phyloP scores from a whole-genome alignment of 192 early-diverging fungal species.

The Dispira simplex region DNA sequence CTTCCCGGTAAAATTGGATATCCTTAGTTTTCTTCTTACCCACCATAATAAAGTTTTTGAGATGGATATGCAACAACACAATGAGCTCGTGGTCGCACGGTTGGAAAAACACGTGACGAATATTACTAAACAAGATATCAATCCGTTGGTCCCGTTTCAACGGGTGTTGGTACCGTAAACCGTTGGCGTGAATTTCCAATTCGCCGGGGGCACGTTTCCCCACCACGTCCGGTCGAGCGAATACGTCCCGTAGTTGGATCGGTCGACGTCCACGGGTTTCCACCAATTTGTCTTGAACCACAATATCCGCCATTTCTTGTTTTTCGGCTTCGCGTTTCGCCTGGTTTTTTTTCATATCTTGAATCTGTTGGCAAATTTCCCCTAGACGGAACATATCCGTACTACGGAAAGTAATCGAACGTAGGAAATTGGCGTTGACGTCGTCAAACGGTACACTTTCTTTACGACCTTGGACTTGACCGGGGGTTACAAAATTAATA shows the following conservation, averaged over 20 bases:
- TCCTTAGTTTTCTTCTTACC: conserved; percentile 97
- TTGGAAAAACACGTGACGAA: conserved; percentile 96
- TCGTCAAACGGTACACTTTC: conserved; percentile 80
- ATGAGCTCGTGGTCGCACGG: conserved; percentile 94
- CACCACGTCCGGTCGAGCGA: conserved; percentile 79
- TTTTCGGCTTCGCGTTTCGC: conserved; percentile 87
- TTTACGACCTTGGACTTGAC: conserved; percentile 82
- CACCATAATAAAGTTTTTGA: conserved; percentile 94
- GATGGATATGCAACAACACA: conserved; percentile 88
- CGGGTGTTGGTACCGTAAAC: conserved; percentile 76
- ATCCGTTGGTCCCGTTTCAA: conserved; percentile 64
- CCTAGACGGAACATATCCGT: conserved; percentile 66
- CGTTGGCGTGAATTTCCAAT: conserved; percentile 92
- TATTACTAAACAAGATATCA: conserved; percentile 94
- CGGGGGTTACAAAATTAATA: conserved; percentile 91
- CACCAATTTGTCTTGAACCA: conserved; percentile 82
- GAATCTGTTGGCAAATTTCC: conserved; percentile 73
- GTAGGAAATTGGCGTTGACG: conserved; percentile 75
- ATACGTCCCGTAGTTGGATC: conserved; percentile 72
- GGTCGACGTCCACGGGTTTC: conserved; percentile 62
- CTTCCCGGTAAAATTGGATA: conserved; percentile 97
- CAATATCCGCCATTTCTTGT: conserved; percentile 91
- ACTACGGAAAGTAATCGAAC: conserved; percentile 82
- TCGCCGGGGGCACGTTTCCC: conserved; percentile 88
- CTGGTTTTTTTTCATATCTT: conserved; percentile 83